Conservation (phyloP, 208 protist species). For the Trypanosoma conorhini region DNA sequence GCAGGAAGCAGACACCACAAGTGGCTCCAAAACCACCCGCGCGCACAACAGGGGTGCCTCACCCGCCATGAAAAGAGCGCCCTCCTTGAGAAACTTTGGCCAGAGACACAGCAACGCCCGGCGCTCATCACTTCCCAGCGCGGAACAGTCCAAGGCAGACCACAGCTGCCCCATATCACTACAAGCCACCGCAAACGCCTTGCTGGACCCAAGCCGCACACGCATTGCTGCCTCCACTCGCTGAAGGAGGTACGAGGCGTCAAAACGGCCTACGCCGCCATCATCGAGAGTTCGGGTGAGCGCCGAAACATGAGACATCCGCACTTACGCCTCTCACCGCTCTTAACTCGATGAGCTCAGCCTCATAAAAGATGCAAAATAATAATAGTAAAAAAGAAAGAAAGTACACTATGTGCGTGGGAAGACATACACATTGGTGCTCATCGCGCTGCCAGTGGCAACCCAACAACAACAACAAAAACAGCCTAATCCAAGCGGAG, state of each 20-base stretch:
- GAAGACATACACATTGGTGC: neutral
- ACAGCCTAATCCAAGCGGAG: neutral
- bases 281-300: neutral
- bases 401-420: neutral
- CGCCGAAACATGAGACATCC: neutral
- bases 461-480: neutral
- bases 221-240: neutral
- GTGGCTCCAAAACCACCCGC: slow-evolving; percentile 13
- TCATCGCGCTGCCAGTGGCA: neutral
- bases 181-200: slow-evolving; percentile 10
- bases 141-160: neutral
- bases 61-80: neutral
- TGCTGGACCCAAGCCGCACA: neutral
- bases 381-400: slow-evolving; percentile 6
- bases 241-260: slow-evolving; percentile 8
- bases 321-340: no score
- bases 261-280: neutral
- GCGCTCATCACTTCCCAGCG: neutral
- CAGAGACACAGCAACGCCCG: slow-evolving; percentile 9
- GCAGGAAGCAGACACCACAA: slow-evolving; percentile 13
- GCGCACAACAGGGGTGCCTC: neutral
- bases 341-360: neutral
- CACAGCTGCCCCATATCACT: slow-evolving; percentile 16
- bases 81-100: slow-evolving; percentile 14
- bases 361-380: neutral